phyloP scores from a whole-genome alignment of 768 basidiomycete genomes.

The Mycena sanguinolenta region DNA sequence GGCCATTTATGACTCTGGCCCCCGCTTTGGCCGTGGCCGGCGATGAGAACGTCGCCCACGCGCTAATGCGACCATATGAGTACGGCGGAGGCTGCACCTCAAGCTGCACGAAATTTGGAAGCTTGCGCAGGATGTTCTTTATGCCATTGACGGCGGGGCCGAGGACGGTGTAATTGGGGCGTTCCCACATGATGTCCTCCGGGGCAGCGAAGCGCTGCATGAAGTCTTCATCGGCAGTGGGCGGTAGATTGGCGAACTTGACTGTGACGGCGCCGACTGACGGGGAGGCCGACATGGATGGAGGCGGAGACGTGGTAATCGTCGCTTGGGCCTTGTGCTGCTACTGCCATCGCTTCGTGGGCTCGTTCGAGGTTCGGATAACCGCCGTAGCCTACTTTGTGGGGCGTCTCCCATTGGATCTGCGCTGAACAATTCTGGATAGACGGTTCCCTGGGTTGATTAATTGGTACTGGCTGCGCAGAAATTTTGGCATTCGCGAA shows the following conservation, averaged over 20 bases:
- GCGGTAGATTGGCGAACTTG: slow-evolving; percentile 68
- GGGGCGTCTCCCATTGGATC: slow-evolving; percentile 72
- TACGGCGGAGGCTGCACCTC: slow-evolving; percentile 67
- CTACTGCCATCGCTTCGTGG: slow-evolving; percentile 61
- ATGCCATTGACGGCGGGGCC: slow-evolving; percentile 54
- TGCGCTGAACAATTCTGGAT: slow-evolving; percentile 69
- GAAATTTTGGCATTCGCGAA: slow-evolving; percentile 56
- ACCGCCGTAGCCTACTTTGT: slow-evolving; percentile 72
- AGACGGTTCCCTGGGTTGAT: slow-evolving; percentile 49
- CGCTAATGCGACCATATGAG: slow-evolving; percentile 60
- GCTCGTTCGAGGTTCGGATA: slow-evolving; percentile 67
- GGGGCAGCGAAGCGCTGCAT: slow-evolving; percentile 62
- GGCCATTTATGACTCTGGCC: slow-evolving; percentile 62
- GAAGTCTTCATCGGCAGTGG: slow-evolving; percentile 55
- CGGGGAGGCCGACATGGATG: slow-evolving; percentile 69
- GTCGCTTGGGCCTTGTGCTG: slow-evolving; percentile 49
- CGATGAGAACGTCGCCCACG: slow-evolving; percentile 68
- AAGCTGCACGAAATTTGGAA: slow-evolving; percentile 53
- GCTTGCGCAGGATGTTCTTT: slow-evolving; percentile 53
- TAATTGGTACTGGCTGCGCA: slow-evolving; percentile 61
- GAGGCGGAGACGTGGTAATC: slow-evolving; percentile 60
- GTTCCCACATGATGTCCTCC: slow-evolving; percentile 65
- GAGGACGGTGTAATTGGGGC: slow-evolving; percentile 62
- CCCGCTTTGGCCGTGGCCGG: slow-evolving; percentile 65
- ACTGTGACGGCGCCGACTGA: slow-evolving; percentile 72